Percentiles rank a stretch among this genome's conserved stretches.
Conservation (phyloP, 2,329 filamentous ascomycete genomes). For the Neonectria neomacrospora region DNA sequence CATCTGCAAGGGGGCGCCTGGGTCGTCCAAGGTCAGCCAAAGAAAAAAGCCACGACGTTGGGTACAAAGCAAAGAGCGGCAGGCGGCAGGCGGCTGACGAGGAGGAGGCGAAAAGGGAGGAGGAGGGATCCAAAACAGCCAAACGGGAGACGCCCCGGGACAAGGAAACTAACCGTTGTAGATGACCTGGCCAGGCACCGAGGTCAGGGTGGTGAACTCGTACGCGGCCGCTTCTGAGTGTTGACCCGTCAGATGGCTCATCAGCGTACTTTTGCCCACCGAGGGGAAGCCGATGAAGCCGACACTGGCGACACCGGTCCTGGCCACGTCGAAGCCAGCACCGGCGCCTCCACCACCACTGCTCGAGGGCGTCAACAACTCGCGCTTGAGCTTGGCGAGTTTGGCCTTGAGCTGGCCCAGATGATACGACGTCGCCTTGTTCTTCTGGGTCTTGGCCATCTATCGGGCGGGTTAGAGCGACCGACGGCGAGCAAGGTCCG, state of each 20-base stretch:
- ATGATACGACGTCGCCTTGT: slow-evolving; percentile 94
- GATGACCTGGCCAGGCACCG: slow-evolving; percentile 92
- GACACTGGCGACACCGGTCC: slow-evolving; percentile 96
- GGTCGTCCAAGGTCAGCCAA: slow-evolving; percentile 34
- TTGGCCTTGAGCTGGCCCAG: slow-evolving; percentile 97
- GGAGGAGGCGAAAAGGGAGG: neutral
- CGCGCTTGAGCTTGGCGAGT: slow-evolving; percentile 95
- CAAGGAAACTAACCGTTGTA: slow-evolving; percentile 77
- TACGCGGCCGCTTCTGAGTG: slow-evolving; percentile 98
- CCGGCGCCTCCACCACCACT: slow-evolving; percentile 84
- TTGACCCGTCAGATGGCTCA: slow-evolving; percentile 93
- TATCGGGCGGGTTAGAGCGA: slow-evolving; percentile 51
- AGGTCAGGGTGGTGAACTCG: slow-evolving; percentile 98
- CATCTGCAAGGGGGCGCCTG: slow-evolving; percentile 93
- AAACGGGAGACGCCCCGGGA: slow-evolving; percentile 24
- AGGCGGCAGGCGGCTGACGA: neutral
- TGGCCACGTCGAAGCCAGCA: slow-evolving; percentile 94
- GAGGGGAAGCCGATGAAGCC: slow-evolving; percentile 99
- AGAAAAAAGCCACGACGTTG: slow-evolving; percentile 25
- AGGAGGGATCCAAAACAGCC: slow-evolving; percentile 13
- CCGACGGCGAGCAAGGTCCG: slow-evolving; percentile 19
- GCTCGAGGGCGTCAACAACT: slow-evolving; percentile 86
- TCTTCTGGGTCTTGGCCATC: slow-evolving; percentile 98
- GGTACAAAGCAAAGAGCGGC: slow-evolving; percentile 16
- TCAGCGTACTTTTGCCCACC: slow-evolving; percentile 97